Percentiles rank a stretch among this genome's conserved stretches.
phyloP scores from a whole-genome alignment of 257 asterid species.

The Rhazya stricta region DNA sequence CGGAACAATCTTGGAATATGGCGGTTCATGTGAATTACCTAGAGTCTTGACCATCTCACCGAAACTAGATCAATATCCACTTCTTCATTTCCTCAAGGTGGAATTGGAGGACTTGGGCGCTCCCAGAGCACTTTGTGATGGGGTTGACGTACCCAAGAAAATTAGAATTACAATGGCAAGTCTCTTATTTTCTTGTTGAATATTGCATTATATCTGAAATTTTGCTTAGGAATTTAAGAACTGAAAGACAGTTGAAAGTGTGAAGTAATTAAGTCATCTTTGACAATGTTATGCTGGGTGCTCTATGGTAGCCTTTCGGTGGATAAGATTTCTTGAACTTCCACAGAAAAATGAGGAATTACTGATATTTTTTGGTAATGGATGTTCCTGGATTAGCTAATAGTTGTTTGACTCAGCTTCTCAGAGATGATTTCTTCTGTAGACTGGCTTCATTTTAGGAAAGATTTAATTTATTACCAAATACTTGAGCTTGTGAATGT shows the following conservation, averaged over 20 bases:
- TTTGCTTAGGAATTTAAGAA: not conserved
- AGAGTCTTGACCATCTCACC: slow-evolving; percentile 41
- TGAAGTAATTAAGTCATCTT: not conserved
- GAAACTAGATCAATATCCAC: slow-evolving; percentile 28
- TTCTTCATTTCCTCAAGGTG: slow-evolving; percentile 56
- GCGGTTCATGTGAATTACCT: slow-evolving; percentile 49
- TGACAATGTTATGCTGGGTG: not conserved
- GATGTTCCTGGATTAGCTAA: not conserved
- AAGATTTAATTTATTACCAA: not conserved
- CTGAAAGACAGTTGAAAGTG: not conserved
- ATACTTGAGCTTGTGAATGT: not conserved
- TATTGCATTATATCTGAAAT: not conserved
- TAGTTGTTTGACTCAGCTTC: slow-evolving; percentile 10
- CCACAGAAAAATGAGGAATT: not conserved
- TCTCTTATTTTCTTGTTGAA: slow-evolving; percentile 12
- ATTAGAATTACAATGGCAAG: slow-evolving; percentile 33
- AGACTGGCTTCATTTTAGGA: not conserved
- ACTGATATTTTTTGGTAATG: not conserved
- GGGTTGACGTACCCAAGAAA: slow-evolving; percentile 35
- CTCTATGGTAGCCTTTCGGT: not conserved
- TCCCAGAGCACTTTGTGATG: slow-evolving; percentile 43
- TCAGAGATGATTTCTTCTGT: not conserved
- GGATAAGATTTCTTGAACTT: not conserved
- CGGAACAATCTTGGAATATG: slow-evolving; percentile 59
- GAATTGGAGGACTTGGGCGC: slow-evolving; percentile 41